Base-by-base conservation (phyloP, 257 asterid genomes). In the Hygrophila difformis region DNA sequence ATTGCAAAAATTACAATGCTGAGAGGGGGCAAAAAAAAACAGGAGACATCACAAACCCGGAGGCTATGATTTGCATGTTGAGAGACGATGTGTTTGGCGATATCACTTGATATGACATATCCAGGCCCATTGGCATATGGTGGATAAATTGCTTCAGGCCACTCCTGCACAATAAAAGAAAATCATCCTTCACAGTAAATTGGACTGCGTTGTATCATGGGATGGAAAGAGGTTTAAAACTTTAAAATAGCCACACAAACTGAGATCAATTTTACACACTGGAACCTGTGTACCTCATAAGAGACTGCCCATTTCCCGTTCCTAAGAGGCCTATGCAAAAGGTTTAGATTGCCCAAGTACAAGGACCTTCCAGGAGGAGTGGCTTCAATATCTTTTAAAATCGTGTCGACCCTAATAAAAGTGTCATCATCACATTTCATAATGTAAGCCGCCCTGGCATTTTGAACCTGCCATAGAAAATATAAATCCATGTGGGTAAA, bases 361-460 rank as follows among this genome's bases (percentile, higher is more conserved):
- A 86, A 68, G 19, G 95, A 65, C 47, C 71, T 75, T 55, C 51
- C 60, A 29, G 76, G 67, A 48, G 88, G 50, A 49, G 62, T 61
- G 2, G 74, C 62, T 60, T 77, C 79, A 45, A 91, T 79, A 56
- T 77, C 86, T 56, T 74, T 74, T 34, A 91, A 71, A 49, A 91
- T 74, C 29, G 77, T 73, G 39, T 82, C 95, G 12, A 82, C 67
- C 73, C 96, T 73, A 38, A 91, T 57, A 44, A 91, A 91, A 67
- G 77, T 91, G 76, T 91, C 99, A 26, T 91, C 99, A 12, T 91
- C 96, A 48, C 94, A 72, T 71, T 91, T 91, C 96, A 91, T 86
- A 45, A 91, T 67, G 63, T 91, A 81, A 42, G 77, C 72, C 12
- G 96, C 84, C 19, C 78, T 67, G 43, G 67, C 78, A 70, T 82